A percentile compares a stretch with the other conserved stretches of the same genome.
Evolutionary conservation across 2,329 filamentous ascomycete genomes (phyloP).

Genomic region (Fusarium globosum): DNA sequence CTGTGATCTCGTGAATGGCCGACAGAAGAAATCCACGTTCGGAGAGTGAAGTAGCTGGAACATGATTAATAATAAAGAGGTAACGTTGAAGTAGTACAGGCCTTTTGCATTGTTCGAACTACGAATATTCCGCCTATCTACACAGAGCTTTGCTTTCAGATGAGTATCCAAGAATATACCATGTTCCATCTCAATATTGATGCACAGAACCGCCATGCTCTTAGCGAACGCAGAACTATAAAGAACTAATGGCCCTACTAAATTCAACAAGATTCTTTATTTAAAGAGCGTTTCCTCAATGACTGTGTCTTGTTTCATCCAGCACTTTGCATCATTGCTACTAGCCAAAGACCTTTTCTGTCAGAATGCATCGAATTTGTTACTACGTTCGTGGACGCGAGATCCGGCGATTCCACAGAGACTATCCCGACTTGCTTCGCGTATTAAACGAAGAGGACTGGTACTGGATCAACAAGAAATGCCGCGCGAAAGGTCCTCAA

Average conservation of each 20-base stretch:
- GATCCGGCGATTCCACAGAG: fast-evolving
- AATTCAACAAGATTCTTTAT: fast-evolving
- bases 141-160: fast-evolving
- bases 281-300: neutral
- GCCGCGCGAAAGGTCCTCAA: fast-evolving
- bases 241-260: fast-evolving
- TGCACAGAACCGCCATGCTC: neutral
- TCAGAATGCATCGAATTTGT: neutral
- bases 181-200: neutral
- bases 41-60: no score
- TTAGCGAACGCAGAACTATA: neutral
- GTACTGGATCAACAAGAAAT: neutral
- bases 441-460: neutral
- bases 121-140: fast-evolving
- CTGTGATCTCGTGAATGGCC: fast-evolving
- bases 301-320: fast-evolving
- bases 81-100: fast-evolving
- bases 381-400: neutral
- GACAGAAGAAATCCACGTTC: neutral
- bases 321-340: neutral
- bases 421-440: neutral
- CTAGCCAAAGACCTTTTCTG: neutral
- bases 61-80: no score
- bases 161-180: neutral
- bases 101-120: neutral